Evolutionary conservation across 805 yeast species (phyloP), one percentile per base, ranked within the genome.

Genomic region (Ogataea dorogensis): DNA sequence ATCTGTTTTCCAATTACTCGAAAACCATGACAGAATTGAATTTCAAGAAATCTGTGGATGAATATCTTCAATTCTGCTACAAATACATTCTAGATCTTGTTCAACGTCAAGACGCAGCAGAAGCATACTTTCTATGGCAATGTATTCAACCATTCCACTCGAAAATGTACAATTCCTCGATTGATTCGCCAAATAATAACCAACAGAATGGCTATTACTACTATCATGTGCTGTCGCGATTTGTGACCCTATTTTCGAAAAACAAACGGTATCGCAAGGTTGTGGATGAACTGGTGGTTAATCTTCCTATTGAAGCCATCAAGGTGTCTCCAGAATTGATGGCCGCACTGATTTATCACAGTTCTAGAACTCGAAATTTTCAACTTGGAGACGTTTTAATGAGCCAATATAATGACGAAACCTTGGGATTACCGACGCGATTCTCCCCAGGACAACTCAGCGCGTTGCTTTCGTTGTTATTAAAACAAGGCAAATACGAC

Each of bases 241-340:
- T 62, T 25, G 48, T 63, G 7, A 33, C 46, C 8, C 33, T 42
- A 5, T 59, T 63, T 24, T 55, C 64, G 10, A 59, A 54, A 33
- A 55, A 51, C 24, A 46, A 38, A 30, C 43, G 65, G 30, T 63
- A 58, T 29, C 42, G 52, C 10, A 13, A 19, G 2, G 26, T 59
- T 17, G 57, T 63, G 5, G 38, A 43, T 8, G 46, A 51, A 5
- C 16, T 63, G 11, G 50, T 63, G 3, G 39, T 43, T 17, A 46
- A 53, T 23, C 36, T 63, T n/a, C 67, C 68, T 1, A 45, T 62
- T 17, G 56, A 58, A 17, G 56, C 65, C 1, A 56, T 63, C 17
- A 49, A 49, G 22, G 47, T 58, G 3, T 53, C 58, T 17, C 67
- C 68, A 1, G 46, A 46, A 13, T 44, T 63, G 25, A 59, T 63